phyloP scores from a whole-genome alignment of 441 rosid species.

The Gossypium schwendimanii region DNA sequence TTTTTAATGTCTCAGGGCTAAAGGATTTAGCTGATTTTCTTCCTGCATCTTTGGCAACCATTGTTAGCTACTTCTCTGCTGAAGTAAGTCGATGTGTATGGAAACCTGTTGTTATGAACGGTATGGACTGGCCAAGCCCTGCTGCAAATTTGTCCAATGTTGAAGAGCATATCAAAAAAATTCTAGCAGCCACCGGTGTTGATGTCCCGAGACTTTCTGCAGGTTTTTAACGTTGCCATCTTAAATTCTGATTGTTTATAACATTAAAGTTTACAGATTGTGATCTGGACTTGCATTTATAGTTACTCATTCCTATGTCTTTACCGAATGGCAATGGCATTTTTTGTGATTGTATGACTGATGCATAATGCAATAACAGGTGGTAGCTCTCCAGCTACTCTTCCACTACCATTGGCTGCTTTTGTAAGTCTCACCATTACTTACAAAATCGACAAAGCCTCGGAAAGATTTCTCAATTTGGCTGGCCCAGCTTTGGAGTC shows the following conservation, averaged over 20 bases:
- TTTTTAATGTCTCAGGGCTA: slow-evolving; percentile 42
- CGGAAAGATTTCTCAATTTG: slow-evolving; percentile 66
- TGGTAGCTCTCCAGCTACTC: slow-evolving; percentile 56
- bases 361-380: slow-evolving; percentile 33
- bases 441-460: slow-evolving; percentile 65
- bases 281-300: background rate
- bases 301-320: background rate
- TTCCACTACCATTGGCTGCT: slow-evolving; percentile 73
- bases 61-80: slow-evolving; percentile 73
- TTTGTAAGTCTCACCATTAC: slow-evolving; percentile 75
- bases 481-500: slow-evolving; percentile 75
- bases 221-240: slow-evolving; percentile 30
- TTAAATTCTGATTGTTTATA: background rate
- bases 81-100: slow-evolving; percentile 73
- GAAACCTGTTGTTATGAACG: slow-evolving; percentile 75
- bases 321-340: background rate
- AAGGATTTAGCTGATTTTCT: slow-evolving; percentile 72
- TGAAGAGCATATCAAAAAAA: slow-evolving; percentile 59
- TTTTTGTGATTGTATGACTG: slow-evolving; percentile 16
- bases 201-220: slow-evolving; percentile 68
- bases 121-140: slow-evolving; percentile 80
- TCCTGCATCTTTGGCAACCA: slow-evolving; percentile 63
- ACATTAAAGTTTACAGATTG: background rate
- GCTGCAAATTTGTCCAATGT: slow-evolving; percentile 64
- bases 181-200: slow-evolving; percentile 61